phyloP scores from a whole-genome alignment of 768 basidiomycete species.

The Austroboletus eburneus region DNA sequence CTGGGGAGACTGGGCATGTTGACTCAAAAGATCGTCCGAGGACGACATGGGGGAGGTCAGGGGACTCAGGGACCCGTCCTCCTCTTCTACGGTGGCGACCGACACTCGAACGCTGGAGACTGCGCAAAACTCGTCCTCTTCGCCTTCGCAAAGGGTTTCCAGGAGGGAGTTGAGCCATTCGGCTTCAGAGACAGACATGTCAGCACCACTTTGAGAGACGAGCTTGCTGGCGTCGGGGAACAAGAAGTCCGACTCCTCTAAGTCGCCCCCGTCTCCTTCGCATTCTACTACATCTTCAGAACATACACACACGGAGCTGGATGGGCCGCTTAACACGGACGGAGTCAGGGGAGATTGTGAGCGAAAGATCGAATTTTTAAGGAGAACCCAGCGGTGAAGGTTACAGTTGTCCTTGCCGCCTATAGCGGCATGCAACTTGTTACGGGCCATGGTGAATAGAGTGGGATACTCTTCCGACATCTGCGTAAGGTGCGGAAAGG shows the following conservation, averaged over 20 bases:
- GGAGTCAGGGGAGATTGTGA: constrained; percentile 43
- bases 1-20: constrained; percentile 45
- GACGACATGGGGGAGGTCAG: constrained; percentile 69
- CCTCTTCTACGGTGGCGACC: constrained; percentile 54
- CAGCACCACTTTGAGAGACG: constrained; percentile 30
- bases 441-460: constrained; percentile 62
- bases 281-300: constrained; percentile 40
- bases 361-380: constrained; percentile 77
- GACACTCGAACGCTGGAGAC: constrained; percentile 46
- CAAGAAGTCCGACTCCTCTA: constrained; percentile 61
- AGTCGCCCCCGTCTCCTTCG: constrained; percentile 45
- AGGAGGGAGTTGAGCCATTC: constrained; percentile 81
- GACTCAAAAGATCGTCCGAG: constrained; percentile 65
- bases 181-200: constrained; percentile 56
- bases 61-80: constrained; percentile 52
- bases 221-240: constrained; percentile 73
- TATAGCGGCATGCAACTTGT: constrained; percentile 66
- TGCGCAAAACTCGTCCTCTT: constrained; percentile 54
- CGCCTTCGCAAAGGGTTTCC: constrained; percentile 68
- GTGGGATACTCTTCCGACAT: constrained; percentile 48
- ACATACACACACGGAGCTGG: constrained; percentile 26
- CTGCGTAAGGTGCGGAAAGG: constrained; percentile 18
- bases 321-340: constrained; percentile 18
- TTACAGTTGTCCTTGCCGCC: constrained; percentile 63
- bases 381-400: constrained; percentile 82